phyloP scores from a whole-genome alignment of 129 eudicot genomes.

The Tanacetum coccineum region DNA sequence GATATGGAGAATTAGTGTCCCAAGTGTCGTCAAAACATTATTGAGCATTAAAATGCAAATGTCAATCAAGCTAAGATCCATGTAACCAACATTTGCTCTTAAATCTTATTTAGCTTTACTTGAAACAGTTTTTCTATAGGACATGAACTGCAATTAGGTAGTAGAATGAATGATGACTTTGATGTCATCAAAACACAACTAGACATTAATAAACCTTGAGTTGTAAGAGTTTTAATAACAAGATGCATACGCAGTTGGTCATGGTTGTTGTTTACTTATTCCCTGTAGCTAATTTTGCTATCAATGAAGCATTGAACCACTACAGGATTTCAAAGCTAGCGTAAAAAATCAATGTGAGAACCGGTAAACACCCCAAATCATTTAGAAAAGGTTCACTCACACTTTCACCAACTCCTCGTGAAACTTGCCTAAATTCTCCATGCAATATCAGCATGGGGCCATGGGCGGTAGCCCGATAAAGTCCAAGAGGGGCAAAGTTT shows the following conservation, averaged over 20 bases:
- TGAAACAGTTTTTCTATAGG: neutral
- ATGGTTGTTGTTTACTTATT: neutral
- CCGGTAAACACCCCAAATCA: neutral
- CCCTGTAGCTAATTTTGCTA: neutral
- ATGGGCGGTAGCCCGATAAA: no score
- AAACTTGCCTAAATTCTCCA: neutral
- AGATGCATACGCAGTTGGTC: neutral
- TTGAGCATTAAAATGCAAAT: neutral
- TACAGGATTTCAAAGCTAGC: neutral
- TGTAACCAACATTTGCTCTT: neutral
- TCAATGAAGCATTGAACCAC: neutral
- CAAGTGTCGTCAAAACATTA: neutral
- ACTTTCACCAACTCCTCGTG: neutral
- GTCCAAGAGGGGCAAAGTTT: no score
- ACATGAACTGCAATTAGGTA: neutral
- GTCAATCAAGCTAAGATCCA: neutral
- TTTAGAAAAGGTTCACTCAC: neutral
- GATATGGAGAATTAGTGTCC: neutral
- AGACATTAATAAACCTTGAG: neutral
- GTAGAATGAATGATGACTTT: neutral
- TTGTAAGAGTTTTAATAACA: conserved; percentile 9
- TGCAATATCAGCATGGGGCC: no score
- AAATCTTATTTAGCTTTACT: no score
- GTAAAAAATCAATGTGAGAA: neutral
- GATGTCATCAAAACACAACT: no score